Percentiles rank a stretch among this genome's conserved stretches.
Evolutionary conservation across 2,329 filamentous ascomycete genomes (phyloP).

Genomic region (Ceratocystis lukuohia): DNA sequence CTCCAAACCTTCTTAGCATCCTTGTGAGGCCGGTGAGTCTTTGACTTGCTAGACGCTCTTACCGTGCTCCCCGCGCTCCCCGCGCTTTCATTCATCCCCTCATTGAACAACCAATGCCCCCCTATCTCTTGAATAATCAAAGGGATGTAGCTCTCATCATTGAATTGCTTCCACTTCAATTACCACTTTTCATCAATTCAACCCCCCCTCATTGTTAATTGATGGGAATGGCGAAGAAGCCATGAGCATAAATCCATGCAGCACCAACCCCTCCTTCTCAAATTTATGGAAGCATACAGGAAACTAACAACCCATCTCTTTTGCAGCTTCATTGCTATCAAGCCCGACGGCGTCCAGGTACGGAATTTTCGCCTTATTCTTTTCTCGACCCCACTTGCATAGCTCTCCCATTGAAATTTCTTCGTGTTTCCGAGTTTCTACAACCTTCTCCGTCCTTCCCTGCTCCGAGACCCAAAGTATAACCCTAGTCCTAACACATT

Average conservation of each 20-base stretch:
- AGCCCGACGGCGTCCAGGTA: slow-evolving; percentile 99
- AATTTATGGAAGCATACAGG: not conserved
- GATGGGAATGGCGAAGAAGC: slow-evolving; percentile 2
- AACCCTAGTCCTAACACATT: slow-evolving; percentile 13
- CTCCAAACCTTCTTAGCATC: not conserved
- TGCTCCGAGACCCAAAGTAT: slow-evolving; percentile 11
- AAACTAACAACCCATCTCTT: slow-evolving; percentile 8
- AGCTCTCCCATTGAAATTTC: not conserved
- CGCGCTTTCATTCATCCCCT: not conserved
- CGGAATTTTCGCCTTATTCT: slow-evolving; percentile 22
- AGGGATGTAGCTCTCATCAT: too few species aligned
- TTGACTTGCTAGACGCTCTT: not conserved
- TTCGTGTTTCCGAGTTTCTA: slow-evolving; percentile 13
- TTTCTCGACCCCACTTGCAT: not conserved
- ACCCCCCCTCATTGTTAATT: not conserved
- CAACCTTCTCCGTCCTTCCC: slow-evolving; percentile 13
- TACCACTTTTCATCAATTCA: not conserved
- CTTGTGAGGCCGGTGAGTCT: slow-evolving; percentile 18
- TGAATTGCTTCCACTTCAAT: not conserved
- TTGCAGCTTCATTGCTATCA: slow-evolving; percentile 96
- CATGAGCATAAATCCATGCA: slow-evolving; percentile 19
- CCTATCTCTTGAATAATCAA: too few species aligned
- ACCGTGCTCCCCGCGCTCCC: not conserved
- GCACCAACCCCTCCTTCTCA: slow-evolving; percentile 23
- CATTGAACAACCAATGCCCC: not conserved